These are phyloP conservation scores for Beauveria medogensis DNA, from an alignment of 2,329 filamentous ascomycete genomes.

Conservation along the genomic window DNA sequence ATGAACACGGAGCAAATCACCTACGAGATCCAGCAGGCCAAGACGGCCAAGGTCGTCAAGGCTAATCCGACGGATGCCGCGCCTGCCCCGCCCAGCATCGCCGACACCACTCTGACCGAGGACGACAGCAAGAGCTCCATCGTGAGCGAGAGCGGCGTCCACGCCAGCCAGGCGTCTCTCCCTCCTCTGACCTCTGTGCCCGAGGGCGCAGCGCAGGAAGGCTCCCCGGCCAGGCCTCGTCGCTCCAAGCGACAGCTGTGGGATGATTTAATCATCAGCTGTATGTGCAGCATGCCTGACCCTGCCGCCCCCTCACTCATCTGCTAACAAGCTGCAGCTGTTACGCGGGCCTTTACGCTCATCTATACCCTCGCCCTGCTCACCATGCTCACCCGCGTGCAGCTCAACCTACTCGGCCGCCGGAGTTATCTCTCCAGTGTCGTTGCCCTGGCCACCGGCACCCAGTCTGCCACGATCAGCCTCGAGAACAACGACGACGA, in stretches of 20 bases:
- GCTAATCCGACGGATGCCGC: conserved; percentile 47
- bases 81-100: conserved; percentile 50
- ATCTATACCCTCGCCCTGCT: conserved; percentile 86
- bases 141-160: conserved; percentile 74
- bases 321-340: conserved; percentile 45
- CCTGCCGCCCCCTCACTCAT: background rate
- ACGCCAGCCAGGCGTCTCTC: conserved; percentile 67
- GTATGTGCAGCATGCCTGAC: conserved; percentile 43
- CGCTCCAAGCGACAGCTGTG: conserved; percentile 90
- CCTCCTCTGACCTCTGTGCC: conserved; percentile 31
- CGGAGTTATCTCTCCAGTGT: conserved; percentile 95
- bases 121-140: conserved; percentile 78
- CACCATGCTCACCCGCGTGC: conserved; percentile 85
- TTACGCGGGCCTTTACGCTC: conserved; percentile 84
- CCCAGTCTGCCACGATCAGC: conserved; percentile 67
- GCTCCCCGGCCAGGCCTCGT: conserved; percentile 38
- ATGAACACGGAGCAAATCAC: conserved; percentile 90
- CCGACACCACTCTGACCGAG: conserved; percentile 67
- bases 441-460: conserved; percentile 75
- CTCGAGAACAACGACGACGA: conserved; percentile 93
- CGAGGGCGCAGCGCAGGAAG: conserved; percentile 29
- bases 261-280: conserved; percentile 95
- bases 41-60: conserved; percentile 56
- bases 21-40: conserved; percentile 89
- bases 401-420: conserved; percentile 92